Percentiles rank a stretch among this genome's conserved stretches.
Evolutionary conservation across 2,329 filamentous ascomycete genomes (phyloP).

Genomic region (Xylariales sp.): DNA sequence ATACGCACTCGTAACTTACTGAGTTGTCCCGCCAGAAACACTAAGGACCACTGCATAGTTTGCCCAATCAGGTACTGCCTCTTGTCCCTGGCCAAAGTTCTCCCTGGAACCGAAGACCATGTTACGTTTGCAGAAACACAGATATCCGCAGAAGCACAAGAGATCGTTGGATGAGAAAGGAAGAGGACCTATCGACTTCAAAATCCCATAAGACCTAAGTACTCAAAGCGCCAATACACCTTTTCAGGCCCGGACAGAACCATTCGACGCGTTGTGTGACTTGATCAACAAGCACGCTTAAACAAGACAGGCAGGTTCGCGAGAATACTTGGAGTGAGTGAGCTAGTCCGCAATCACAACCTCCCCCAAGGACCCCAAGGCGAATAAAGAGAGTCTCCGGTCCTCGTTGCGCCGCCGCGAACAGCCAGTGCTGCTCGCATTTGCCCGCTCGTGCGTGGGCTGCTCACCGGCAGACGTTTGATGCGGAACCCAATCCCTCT

Average conservation of each 20-base stretch:
- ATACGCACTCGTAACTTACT: background rate
- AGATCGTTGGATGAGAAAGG: background rate
- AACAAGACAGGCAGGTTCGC: background rate
- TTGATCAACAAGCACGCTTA: no score
- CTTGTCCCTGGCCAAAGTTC: background rate
- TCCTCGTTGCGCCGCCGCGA: background rate
- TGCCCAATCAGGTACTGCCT: background rate
- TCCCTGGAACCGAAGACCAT: background rate
- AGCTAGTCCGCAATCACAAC: background rate
- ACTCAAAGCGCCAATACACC: no score
- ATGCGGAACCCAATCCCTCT: background rate
- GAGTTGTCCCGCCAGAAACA: background rate
- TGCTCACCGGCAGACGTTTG: background rate
- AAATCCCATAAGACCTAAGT: background rate
- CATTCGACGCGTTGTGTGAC: no score
- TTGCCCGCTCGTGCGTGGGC: background rate
- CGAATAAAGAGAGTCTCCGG: background rate
- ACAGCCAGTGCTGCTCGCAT: background rate
- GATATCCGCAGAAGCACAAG: background rate
- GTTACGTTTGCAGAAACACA: background rate
- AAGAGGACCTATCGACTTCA: background rate
- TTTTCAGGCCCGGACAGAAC: no score
- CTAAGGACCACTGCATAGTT: background rate
- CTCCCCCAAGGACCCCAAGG: slow-evolving; percentile 1
- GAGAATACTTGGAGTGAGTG: background rate